Conservation (phyloP, 148 eudicot genomes). For the Rheum nobile region DNA sequence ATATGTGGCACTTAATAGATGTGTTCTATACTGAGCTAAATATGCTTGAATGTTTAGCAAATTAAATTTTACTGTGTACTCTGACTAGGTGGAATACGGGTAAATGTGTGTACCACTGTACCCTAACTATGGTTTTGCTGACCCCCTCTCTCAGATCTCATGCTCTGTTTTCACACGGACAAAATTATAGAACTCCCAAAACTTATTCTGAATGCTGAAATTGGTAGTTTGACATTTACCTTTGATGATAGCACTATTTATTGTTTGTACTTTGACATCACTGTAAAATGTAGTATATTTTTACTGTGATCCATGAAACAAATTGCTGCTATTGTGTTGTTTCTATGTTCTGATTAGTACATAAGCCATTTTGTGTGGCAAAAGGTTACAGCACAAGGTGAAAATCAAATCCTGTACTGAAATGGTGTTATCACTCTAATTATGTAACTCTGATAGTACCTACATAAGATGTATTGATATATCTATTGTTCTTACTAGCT, state of each 20-base stretch:
- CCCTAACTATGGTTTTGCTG: background rate
- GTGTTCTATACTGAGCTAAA: background rate
- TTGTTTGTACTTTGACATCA: background rate
- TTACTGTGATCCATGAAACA: background rate
- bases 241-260: background rate
- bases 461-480: background rate
- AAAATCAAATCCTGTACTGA: background rate
- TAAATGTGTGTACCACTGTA: background rate
- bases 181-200: background rate
- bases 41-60: background rate
- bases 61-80: background rate
- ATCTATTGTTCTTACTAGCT: background rate
- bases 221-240: background rate
- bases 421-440: background rate
- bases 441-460: background rate
- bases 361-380: background rate
- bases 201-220: background rate
- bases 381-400: background rate
- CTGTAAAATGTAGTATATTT: background rate
- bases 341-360: background rate
- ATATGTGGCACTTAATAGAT: background rate
- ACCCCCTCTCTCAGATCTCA: background rate
- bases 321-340: background rate
- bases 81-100: no score
- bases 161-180: background rate